Conservation (phyloP, 495 filamentous ascomycete species). For the Aspergillus ostianus region DNA sequence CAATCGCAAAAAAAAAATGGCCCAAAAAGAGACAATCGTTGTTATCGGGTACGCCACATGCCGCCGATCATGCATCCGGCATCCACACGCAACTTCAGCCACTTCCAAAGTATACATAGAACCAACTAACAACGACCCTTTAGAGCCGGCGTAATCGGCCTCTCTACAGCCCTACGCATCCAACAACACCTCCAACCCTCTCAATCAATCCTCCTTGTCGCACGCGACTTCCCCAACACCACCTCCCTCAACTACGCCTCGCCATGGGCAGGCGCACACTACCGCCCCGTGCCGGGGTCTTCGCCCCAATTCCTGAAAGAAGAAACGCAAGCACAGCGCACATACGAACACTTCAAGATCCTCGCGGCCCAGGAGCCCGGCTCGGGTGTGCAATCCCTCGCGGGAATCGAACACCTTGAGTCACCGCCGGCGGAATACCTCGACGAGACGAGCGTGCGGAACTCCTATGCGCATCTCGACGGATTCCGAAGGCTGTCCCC, state of each 20-base stretch:
- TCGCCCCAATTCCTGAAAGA: constrained; percentile 42
- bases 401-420: constrained; percentile 62
- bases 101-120: constrained; percentile 4
- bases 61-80: background rate
- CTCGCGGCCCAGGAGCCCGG: constrained; percentile 39
- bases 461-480: constrained; percentile 34
- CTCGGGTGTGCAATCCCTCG: constrained; percentile 51
- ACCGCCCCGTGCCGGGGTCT: constrained; percentile 53
- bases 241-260: constrained; percentile 62
- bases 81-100: background rate
- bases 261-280: constrained; percentile 64
- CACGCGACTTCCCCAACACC: constrained; percentile 53
- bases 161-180: constrained; percentile 51
- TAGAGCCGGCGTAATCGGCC: constrained; percentile 60
- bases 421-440: constrained; percentile 43
- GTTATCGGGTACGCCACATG: constrained; percentile 39
- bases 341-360: constrained; percentile 50
- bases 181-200: constrained; percentile 37
- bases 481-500: constrained; percentile 42
- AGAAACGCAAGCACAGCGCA: constrained; percentile 48
- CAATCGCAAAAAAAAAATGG: constrained; percentile 16
- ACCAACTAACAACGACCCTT: constrained; percentile 14
- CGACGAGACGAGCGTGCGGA: constrained; percentile 27
- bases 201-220: constrained; percentile 51
- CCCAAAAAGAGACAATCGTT: constrained; percentile 38